Conservation (phyloP, 2,329 filamentous ascomycete genomes). For the Cercospora sesami region DNA sequence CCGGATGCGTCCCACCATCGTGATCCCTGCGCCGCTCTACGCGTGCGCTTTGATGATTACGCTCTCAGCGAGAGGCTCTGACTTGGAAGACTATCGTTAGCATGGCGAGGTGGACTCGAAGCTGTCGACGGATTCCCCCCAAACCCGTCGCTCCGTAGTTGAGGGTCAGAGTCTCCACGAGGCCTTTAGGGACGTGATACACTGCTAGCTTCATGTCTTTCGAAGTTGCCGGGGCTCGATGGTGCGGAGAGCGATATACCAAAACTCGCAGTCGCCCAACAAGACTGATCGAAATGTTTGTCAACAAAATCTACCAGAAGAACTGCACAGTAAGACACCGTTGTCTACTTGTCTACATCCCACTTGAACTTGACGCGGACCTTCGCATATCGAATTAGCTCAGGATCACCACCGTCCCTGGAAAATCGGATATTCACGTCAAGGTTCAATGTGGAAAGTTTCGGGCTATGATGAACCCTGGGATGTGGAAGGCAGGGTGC, state of each 20-base stretch:
- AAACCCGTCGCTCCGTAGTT: neutral
- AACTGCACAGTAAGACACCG: neutral
- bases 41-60: neutral
- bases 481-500: neutral
- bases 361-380: neutral
- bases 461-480: neutral
- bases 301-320: neutral
- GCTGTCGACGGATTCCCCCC: neutral
- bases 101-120: neutral
- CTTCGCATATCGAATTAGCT: neutral
- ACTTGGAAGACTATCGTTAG: neutral
- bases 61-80: neutral
- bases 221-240: neutral
- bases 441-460: constrained; percentile 2
- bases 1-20: neutral
- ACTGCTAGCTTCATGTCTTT: neutral
- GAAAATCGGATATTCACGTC: neutral
- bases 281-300: neutral
- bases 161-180: neutral
- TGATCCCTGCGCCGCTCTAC: neutral
- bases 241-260: neutral
- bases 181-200: neutral
- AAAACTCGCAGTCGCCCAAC: neutral
- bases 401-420: neutral
- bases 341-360: neutral